Base-by-base conservation (phyloP, 768 basidiomycete species). In the Amanita fuliginea region DNA sequence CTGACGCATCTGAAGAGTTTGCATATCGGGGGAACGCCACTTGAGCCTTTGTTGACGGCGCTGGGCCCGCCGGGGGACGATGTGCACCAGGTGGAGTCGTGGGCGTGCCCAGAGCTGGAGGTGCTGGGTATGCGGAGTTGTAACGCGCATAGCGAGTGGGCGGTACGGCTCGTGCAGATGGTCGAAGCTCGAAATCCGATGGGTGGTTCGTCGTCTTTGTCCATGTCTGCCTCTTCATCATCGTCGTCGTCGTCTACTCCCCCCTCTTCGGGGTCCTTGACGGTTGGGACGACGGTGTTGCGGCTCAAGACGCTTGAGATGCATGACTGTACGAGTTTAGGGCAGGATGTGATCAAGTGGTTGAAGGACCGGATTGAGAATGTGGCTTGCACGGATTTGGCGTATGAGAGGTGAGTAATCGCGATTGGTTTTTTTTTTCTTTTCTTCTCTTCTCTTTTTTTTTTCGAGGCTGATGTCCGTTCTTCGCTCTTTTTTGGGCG, bases 151-250 rank as follows among this genome's bases (percentile, higher is more conserved):
- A 71, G 70, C 28, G 83, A 85, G 45, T 79, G 77, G 22, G 75
- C 84, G 21, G 69, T 71, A 45, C 81, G 80, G 63, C 72, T 88
- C 16, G 82, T 89, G 21, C 76, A 77, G 59, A 73, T 86, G 65
- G 73, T 89, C 18, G 83, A 86, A 42, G 74, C 75, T 49, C 69
- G 86, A 46, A 88, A 88, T 59, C 86, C 86, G 0, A 71, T 69
- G 44, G 59, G 63, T 40, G 64, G 59, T 21, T 60, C 57, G 10
- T 30, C 30, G 10, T 30, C 30, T 30, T 11, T 30, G 30, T 30
- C 30, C 9, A 8, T 9, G 26, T 37, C 57, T n/a, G 63, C 67
- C 32, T 54, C 55, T 42, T 44, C 34, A 4, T 37, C 34, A 10
- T 33, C 36, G 2, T 37, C 36, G 36, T 40, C 39, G 18, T 39